A percentile compares a stretch with the other conserved stretches of the same genome.
Conservation (phyloP, 1,139 yeast species). For the Debaryomyces fabryi region DNA sequence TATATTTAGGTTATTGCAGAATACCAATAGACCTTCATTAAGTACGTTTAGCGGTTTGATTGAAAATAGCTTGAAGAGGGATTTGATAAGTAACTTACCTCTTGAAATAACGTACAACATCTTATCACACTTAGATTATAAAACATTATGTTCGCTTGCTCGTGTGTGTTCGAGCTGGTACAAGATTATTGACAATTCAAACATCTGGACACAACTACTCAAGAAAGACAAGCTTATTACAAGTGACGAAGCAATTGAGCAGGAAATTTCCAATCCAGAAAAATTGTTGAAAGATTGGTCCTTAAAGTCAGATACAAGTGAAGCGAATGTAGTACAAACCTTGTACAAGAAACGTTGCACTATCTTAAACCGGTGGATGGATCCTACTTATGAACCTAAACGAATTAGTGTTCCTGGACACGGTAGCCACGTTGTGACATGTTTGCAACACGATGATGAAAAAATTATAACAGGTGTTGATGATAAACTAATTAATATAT, state of each 20-base stretch:
- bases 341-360: constrained; percentile 67
- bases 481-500: constrained; percentile 79
- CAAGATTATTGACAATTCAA: constrained; percentile 57
- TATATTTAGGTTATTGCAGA: constrained; percentile 65
- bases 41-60: constrained; percentile 67
- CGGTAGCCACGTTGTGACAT: constrained; percentile 85
- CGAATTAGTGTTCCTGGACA: constrained; percentile 69
- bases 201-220: constrained; percentile 61
- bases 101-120: constrained; percentile 73
- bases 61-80: constrained; percentile 66
- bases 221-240: constrained; percentile 56
- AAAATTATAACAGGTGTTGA: constrained; percentile 93
- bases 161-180: constrained; percentile 76
- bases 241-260: constrained; percentile 32
- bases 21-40: constrained; percentile 66
- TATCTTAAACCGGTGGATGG: constrained; percentile 82
- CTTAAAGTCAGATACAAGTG: constrained; percentile 15
- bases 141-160: constrained; percentile 62
- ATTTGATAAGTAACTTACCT: constrained; percentile 72
- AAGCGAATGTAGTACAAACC: constrained; percentile 48
- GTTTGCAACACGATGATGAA: constrained; percentile 90
- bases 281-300: constrained; percentile 39
- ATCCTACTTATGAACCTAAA: constrained; percentile 69
- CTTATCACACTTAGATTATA: constrained; percentile 65
- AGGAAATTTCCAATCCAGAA: constrained; percentile 34